Conservation (phyloP, 2,329 filamentous ascomycete genomes). For the Pseudocercospora crystallina region DNA sequence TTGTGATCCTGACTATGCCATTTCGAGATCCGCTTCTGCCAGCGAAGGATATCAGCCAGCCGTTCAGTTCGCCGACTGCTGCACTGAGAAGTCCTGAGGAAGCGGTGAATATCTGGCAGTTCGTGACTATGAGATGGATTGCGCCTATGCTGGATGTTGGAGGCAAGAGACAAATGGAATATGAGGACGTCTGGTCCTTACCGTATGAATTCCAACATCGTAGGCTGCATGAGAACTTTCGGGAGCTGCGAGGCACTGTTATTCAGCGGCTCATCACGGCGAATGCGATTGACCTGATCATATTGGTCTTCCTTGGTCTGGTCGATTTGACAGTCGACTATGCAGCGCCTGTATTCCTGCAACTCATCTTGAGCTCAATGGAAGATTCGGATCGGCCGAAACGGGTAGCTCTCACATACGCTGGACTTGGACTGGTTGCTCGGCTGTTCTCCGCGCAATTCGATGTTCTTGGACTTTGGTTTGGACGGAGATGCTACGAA, state of each 20-base stretch:
- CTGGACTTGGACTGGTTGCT: conserved; percentile 59
- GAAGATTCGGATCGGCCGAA: conserved; percentile 52
- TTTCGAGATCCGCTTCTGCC: conserved; percentile 61
- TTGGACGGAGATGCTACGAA: conserved; percentile 79
- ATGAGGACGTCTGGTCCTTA: conserved; percentile 79
- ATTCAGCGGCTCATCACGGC: conserved; percentile 68
- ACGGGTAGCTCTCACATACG: conserved; percentile 64
- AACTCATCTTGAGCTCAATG: conserved; percentile 68
- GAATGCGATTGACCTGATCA: conserved; percentile 75
- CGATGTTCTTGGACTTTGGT: conserved; percentile 73
- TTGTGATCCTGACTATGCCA: conserved; percentile 66
- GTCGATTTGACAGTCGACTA: conserved; percentile 58
- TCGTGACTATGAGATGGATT: conserved; percentile 84
- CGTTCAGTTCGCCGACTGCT: conserved; percentile 56
- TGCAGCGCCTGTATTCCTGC: conserved; percentile 67
- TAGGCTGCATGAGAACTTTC: conserved; percentile 71
- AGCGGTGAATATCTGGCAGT: conserved; percentile 75
- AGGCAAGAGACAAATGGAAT: conserved; percentile 64
- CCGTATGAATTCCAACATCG: conserved; percentile 80
- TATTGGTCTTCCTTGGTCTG: conserved; percentile 64
- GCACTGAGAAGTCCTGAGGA: conserved; percentile 76
- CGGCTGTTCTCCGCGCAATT: conserved; percentile 65
- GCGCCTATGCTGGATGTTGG: conserved; percentile 68
- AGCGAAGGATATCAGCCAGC: conserved; percentile 58
- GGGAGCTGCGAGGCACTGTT: conserved; percentile 70